Percentiles rank a stretch among this genome's conserved stretches.
These are phyloP conservation scores for Venturia nashicola DNA, from an alignment of 2,329 filamentous ascomycete genomes.

Conservation along the genomic window DNA sequence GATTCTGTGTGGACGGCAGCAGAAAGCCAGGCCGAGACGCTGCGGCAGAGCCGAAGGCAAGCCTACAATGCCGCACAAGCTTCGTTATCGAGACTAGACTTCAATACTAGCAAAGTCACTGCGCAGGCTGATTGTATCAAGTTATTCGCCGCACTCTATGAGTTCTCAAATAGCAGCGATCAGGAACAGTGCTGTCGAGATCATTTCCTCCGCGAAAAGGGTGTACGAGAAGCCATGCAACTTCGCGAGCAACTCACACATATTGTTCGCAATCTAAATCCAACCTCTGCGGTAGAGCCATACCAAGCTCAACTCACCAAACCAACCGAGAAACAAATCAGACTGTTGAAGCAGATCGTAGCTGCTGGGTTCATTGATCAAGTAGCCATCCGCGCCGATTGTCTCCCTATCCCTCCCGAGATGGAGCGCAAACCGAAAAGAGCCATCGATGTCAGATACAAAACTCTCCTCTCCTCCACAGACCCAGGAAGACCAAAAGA, in stretches of 20 bases:
- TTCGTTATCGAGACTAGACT: constrained; percentile 69
- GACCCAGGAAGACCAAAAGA: constrained; percentile 15
- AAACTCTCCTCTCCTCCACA: constrained; percentile 63
- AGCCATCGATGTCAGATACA: constrained; percentile 86
- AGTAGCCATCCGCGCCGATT: constrained; percentile 80
- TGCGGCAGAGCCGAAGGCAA: constrained; percentile 51
- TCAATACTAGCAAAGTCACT: constrained; percentile 29
- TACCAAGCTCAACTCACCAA: constrained; percentile 38
- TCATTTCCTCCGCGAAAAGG: constrained; percentile 80
- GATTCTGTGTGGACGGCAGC: constrained; percentile 43
- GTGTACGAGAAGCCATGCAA: constrained; percentile 73
- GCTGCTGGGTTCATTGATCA: constrained; percentile 91
- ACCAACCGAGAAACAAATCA: constrained; percentile 52
- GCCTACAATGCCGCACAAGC: constrained; percentile 61
- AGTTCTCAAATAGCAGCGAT: constrained; percentile 54
- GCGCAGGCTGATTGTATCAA: constrained; percentile 69
- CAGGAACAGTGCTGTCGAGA: constrained; percentile 62
- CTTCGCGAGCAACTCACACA: constrained; percentile 63
- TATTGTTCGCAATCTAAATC: constrained; percentile 64
- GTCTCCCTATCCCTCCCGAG: constrained; percentile 62
- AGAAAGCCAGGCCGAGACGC: constrained; percentile 60
- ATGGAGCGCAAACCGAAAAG: constrained; percentile 58
- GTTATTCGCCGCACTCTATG: constrained; percentile 74
- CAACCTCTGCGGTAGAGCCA: constrained; percentile 28
- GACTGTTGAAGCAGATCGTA: constrained; percentile 78